phyloP scores from a whole-genome alignment of 1,139 yeast species.

The Geotrichum reessii region DNA sequence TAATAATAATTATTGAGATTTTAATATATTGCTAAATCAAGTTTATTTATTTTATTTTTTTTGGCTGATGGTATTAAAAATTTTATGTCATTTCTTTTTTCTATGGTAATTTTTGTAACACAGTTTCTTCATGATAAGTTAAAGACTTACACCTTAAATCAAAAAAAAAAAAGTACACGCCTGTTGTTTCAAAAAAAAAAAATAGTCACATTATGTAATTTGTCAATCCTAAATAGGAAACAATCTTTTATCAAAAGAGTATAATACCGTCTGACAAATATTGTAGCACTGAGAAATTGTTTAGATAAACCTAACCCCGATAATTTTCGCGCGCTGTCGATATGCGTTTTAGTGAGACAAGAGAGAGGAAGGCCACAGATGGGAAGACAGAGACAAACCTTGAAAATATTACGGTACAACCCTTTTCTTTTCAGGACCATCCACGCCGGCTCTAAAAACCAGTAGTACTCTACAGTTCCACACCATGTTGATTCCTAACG shows the following conservation, averaged over 20 bases:
- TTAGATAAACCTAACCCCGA: neutral
- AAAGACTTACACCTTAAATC: neutral
- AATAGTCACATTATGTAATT: neutral
- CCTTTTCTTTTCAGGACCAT: neutral
- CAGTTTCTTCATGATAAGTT: neutral
- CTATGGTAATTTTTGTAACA: neutral
- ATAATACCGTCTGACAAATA: neutral
- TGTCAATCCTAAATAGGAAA: neutral
- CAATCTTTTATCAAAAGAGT: neutral
- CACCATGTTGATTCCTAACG: conserved; percentile 95
- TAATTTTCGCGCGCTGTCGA: neutral
- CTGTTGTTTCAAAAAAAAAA: neutral
- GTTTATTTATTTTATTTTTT: no score
- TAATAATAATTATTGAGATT: neutral
- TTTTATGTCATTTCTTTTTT: no score
- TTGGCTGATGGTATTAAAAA: no score
- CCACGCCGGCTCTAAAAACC: neutral
- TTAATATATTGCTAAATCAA: neutral
- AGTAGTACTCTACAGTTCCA: neutral
- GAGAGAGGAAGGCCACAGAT: neutral
- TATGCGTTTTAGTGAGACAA: neutral
- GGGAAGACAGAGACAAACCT: neutral
- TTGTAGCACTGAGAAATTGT: neutral
- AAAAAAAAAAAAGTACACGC: no score
- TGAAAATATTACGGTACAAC: neutral